phyloP scores from a whole-genome alignment of 108 stramenopile species.

The Nitzschia putrida region DNA sequence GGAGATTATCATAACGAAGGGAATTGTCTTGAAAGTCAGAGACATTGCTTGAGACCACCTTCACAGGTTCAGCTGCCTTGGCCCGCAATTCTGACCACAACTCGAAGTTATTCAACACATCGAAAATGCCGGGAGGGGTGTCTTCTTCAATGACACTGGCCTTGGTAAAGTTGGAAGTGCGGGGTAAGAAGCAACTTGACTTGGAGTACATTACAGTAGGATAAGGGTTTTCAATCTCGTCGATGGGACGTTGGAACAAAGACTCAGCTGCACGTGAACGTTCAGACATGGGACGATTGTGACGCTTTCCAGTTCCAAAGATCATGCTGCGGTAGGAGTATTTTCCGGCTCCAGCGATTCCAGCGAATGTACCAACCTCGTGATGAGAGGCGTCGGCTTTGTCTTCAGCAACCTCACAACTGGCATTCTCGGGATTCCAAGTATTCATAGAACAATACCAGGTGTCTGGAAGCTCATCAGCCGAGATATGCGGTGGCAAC shows the following conservation, averaged over 20 bases:
- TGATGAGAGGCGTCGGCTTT: constrained; percentile 60
- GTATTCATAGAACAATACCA: constrained; percentile 88
- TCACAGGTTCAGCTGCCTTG: constrained; percentile 15
- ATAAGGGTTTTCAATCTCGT: constrained; percentile 53
- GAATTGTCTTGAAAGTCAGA: constrained; percentile 14
- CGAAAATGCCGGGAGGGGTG: constrained; percentile 53
- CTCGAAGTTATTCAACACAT: constrained; percentile 58
- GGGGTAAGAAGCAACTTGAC: constrained; percentile 65
- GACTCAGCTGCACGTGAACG: constrained; percentile 81
- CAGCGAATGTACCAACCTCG: constrained; percentile 38
- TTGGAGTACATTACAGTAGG: constrained; percentile 78
- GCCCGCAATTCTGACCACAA: constrained; percentile 63
- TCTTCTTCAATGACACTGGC: constrained; percentile 50
- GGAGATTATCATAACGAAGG: constrained; percentile 21
- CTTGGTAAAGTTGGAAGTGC: constrained; percentile 49
- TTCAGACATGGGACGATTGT: constrained; percentile 75
- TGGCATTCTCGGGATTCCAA: constrained; percentile 72
- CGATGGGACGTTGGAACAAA: constrained; percentile 52
- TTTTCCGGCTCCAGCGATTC: constrained; percentile 47
- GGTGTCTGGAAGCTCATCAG: constrained; percentile 71
- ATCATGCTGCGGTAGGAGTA: constrained; percentile 81
- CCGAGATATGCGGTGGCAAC: constrained; percentile 71
- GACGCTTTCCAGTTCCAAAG: constrained; percentile 68
- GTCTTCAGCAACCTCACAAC: constrained; percentile 79
- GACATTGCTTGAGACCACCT: constrained; percentile 24